These are phyloP conservation scores for Jasminum sambac DNA, from an alignment of 257 asterid species.

Conservation along the genomic window DNA sequence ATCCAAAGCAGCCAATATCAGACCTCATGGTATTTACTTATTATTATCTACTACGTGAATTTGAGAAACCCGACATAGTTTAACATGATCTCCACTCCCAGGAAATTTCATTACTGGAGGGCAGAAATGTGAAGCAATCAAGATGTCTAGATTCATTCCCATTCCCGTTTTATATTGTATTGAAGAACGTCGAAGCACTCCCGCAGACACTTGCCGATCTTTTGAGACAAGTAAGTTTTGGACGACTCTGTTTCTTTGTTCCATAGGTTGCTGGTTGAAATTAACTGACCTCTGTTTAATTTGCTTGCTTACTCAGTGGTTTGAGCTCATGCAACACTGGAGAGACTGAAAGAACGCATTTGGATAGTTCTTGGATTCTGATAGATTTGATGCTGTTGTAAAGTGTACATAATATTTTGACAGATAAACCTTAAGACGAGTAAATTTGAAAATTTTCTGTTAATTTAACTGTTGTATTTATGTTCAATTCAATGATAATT, in stretches of 20 bases:
- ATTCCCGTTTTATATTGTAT: constrained; percentile 79
- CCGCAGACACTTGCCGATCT: constrained; percentile 89
- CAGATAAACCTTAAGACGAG: too few relatives aligned
- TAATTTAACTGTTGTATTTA: too few relatives aligned
- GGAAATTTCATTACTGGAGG: constrained; percentile 57
- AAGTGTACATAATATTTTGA: too few relatives aligned
- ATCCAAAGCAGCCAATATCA: constrained; percentile 65
- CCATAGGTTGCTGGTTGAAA: too few relatives aligned
- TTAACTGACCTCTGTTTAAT: neutral
- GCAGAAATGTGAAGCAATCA: constrained; percentile 33
- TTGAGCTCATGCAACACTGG: constrained; percentile 84
- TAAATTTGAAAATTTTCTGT: too few relatives aligned
- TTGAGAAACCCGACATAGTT: constrained; percentile 6
- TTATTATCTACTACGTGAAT: neutral
- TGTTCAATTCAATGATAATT: too few relatives aligned
- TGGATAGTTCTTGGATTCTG: too few relatives aligned
- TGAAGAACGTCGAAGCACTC: constrained; percentile 84
- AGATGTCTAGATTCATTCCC: constrained; percentile 83
- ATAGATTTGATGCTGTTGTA: too few relatives aligned
- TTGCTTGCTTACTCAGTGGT: constrained; percentile 61
- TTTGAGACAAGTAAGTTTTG: constrained; percentile 73
- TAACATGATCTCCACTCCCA: constrained; percentile 28
- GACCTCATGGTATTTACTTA: constrained; percentile 49
- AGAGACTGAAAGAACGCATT: constrained; percentile 33
- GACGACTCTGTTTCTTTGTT: neutral